Evolutionary conservation across 106 monocot species (phyloP), one percentile per base, ranked within the genome.

Genomic region (Allium sativum): DNA sequence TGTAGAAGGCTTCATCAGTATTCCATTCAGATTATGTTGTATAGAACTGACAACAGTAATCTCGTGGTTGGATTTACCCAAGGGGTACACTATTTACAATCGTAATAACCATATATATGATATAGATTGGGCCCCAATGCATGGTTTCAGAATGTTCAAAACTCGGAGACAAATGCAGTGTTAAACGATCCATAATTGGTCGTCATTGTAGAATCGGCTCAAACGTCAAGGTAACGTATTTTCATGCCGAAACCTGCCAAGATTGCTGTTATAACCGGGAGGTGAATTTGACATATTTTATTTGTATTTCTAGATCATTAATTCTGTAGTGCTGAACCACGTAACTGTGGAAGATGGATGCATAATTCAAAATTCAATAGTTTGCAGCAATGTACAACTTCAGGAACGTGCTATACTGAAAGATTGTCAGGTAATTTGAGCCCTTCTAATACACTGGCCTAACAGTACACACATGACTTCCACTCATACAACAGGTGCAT

Each of bases 151-250:
- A 87, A 76, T 86, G 95, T 68, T 90, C 95, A 75, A 77, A 84
- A 67, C 71, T 96, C 58, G 95, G 95, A 66, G 95, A 96, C 67
- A 96, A 96, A 65, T 96, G 95, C 52, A 96, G 90, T 71, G 95
- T 96, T 41, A 96, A 96, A 64, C 76, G 84, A 61, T 96, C 95
- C 55, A 78, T 90, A 52, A 84, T 96, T 70, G 95, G 95, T 45
- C 84, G 95, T 41, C 95, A 96, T 50, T 96, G 95, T 74, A 84
- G 95, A 76, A 96, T 96, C 60, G 90, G 95, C 74, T 96, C 95
- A 14, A 96, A 96, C 78, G 95, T 96, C 0, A 96, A 96, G 95
- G 95, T 96, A 1, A 44, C 48, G 14, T 12, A 50, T 20, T 59
- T 22, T 19, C 44, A 40, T 48, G 10, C 42, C 0, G 2, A 10